A percentile compares a stretch with the other conserved stretches of the same genome.
These are phyloP conservation scores for Pythium oligandrum DNA, from an alignment of 352 stramenopile genomes.

Conservation along the genomic window DNA sequence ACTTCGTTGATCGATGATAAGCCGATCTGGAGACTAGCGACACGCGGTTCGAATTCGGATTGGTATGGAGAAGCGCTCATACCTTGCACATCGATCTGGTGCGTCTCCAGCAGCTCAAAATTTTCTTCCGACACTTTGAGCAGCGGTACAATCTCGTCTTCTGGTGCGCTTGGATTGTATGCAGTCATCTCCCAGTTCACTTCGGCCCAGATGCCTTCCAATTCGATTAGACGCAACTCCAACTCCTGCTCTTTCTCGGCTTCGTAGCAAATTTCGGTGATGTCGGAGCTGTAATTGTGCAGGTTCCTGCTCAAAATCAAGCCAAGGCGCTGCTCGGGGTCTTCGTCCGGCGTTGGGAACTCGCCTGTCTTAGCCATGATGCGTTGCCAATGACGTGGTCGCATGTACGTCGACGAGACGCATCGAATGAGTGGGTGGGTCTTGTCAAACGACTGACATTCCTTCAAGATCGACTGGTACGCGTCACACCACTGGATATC, in stretches of 20 bases:
- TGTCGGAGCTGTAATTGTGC: slow-evolving; percentile 92
- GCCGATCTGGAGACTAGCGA: slow-evolving; percentile 83
- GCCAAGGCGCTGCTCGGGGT: slow-evolving; percentile 88
- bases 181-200: slow-evolving; percentile 93
- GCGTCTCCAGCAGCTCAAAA: slow-evolving; percentile 95
- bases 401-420: slow-evolving; percentile 86
- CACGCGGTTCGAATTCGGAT: slow-evolving; percentile 92
- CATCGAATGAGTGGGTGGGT: slow-evolving; percentile 76
- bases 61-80: slow-evolving; percentile 96
- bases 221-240: slow-evolving; percentile 86
- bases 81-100: slow-evolving; percentile 95
- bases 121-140: slow-evolving; percentile 94
- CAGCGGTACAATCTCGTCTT: slow-evolving; percentile 85
- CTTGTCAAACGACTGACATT: slow-evolving; percentile 84
- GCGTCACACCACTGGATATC: slow-evolving; percentile 90
- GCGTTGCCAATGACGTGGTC: slow-evolving; percentile 91
- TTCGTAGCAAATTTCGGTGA: slow-evolving; percentile 96
- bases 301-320: slow-evolving; percentile 91
- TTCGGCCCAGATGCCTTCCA: slow-evolving; percentile 89
- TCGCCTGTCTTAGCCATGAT: slow-evolving; percentile 88
- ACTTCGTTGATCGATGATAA: slow-evolving; percentile 91
- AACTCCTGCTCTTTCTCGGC: slow-evolving; percentile 96
- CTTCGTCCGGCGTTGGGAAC: slow-evolving; percentile 91
- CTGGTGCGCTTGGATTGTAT: slow-evolving; percentile 78
- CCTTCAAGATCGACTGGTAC: slow-evolving; percentile 83